Percentiles rank a stretch among this genome's conserved stretches.
These are phyloP conservation scores for Erythrobasidium yunnanense DNA, from an alignment of 768 basidiomycete species.

Conservation along the genomic window DNA sequence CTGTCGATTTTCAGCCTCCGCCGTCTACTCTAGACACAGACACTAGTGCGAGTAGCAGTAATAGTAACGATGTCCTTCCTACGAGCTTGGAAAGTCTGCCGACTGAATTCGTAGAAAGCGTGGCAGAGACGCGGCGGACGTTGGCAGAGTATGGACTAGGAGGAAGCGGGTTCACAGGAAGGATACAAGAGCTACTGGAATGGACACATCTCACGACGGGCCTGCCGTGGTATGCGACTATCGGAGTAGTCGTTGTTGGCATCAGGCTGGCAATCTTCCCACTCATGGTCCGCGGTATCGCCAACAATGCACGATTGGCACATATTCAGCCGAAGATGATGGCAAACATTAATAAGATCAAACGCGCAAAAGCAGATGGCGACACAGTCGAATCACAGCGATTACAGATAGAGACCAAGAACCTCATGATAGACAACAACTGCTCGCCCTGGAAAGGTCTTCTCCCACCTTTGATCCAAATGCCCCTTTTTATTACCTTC, in stretches of 20 bases:
- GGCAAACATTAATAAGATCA: conserved; percentile 49
- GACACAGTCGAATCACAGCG: conserved; percentile 47
- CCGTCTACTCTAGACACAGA: no score
- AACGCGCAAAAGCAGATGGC: conserved; percentile 42
- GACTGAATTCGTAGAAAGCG: conserved; percentile 1
- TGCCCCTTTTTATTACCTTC: conserved; percentile 64
- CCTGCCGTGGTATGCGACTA: conserved; percentile 75
- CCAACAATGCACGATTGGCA: conserved; percentile 53
- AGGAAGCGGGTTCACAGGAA: conserved; percentile 32
- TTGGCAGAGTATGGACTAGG: conserved; percentile 30
- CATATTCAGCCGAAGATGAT: conserved; percentile 55
- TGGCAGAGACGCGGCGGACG: conserved; percentile 9
- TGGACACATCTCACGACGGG: conserved; percentile 40
- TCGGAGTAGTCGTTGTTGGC: conserved; percentile 55
- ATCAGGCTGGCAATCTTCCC: conserved; percentile 57
- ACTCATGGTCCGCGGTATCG: conserved; percentile 51
- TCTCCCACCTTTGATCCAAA: conserved; percentile 55
- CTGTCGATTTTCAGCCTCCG: neutral
- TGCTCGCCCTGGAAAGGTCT: conserved; percentile 53
- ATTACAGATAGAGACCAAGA: conserved; percentile 46
- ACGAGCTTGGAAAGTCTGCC: conserved; percentile 8
- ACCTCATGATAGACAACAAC: conserved; percentile 56
- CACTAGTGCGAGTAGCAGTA: no score
- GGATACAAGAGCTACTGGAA: conserved; percentile 42
- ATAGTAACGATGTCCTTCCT: neutral